Evolutionary conservation across 108 stramenopile species (phyloP).

Genomic region (Thalassiosira profunda): DNA sequence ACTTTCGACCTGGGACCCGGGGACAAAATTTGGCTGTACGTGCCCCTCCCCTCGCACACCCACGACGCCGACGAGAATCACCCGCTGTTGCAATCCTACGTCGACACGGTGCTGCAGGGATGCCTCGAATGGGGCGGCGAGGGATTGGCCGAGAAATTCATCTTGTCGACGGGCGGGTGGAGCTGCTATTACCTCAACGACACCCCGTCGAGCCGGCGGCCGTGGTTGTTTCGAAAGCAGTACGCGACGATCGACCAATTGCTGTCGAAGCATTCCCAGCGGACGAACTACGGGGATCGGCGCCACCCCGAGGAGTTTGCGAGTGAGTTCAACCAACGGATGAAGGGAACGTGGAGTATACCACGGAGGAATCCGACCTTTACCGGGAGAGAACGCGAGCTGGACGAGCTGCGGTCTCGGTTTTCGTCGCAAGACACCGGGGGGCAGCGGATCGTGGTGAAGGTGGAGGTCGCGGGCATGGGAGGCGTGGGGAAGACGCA

Average conservation of each 20-base stretch:
- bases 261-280: slow-evolving; percentile 38
- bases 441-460: slow-evolving; percentile 16
- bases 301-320: slow-evolving; percentile 77
- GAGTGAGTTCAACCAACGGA: slow-evolving; percentile 46
- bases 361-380: slow-evolving; percentile 63
- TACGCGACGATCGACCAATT: slow-evolving; percentile 67
- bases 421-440: slow-evolving; percentile 42
- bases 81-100: slow-evolving; percentile 71
- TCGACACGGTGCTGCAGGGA: slow-evolving; percentile 76
- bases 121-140: slow-evolving; percentile 83
- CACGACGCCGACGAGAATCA: slow-evolving; percentile 66
- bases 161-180: slow-evolving; percentile 66
- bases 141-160: slow-evolving; percentile 64
- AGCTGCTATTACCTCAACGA: slow-evolving; percentile 69
- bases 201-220: slow-evolving; percentile 63
- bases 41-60: slow-evolving; percentile 47
- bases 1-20: background rate
- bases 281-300: slow-evolving; percentile 61
- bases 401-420: slow-evolving; percentile 31
- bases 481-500: slow-evolving; percentile 56
- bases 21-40: slow-evolving; percentile 64
- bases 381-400: slow-evolving; percentile 58
- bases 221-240: slow-evolving; percentile 73
- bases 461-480: slow-evolving; percentile 63
- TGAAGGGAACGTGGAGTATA: slow-evolving; percentile 60